phyloP scores from a whole-genome alignment of 2,329 filamentous ascomycete species.

The Sporothrix luriei region DNA sequence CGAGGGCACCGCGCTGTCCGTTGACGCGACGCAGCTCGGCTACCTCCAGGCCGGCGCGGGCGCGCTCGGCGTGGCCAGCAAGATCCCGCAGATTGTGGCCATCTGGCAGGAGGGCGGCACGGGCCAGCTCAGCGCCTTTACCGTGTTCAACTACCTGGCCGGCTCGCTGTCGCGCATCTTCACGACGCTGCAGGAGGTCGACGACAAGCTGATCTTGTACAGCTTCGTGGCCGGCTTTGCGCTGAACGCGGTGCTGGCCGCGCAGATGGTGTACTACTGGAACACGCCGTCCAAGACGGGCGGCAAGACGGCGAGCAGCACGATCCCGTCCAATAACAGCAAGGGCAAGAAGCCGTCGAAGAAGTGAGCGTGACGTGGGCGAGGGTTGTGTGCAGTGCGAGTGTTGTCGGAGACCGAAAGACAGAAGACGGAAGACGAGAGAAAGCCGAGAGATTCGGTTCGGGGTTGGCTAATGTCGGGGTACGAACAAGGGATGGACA shows the following conservation, averaged over 20 bases:
- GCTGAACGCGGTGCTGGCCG: constrained; percentile 84
- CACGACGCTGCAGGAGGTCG: constrained; percentile 95
- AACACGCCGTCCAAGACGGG: constrained; percentile 54
- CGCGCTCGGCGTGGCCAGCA: constrained; percentile 80
- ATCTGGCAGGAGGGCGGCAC: constrained; percentile 85
- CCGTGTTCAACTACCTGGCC: constrained; percentile 96
- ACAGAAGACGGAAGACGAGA: background rate
- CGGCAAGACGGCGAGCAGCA: constrained; percentile 16
- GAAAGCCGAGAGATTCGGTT: background rate
- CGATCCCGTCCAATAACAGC: constrained; percentile 27
- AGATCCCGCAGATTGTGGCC: constrained; percentile 88
- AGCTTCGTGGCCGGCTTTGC: constrained; percentile 87
- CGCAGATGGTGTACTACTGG: constrained; percentile 97
- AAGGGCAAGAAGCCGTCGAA: constrained; percentile 31
- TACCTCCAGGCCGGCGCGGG: constrained; percentile 85
- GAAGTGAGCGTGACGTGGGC: constrained; percentile 3
- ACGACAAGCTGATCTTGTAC: constrained; percentile 94
- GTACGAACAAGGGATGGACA: constrained; percentile 6
- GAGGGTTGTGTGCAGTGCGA: background rate
- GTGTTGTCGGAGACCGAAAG: background rate
- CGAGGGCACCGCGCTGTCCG: constrained; percentile 54
- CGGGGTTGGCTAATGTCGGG: background rate
- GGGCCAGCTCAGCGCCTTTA: constrained; percentile 93
- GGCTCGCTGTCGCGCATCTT: constrained; percentile 95
- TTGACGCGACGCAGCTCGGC: constrained; percentile 68